These are phyloP conservation scores for Nelumbo lutea DNA, from an alignment of 164 flowering plant species.

Conservation along the genomic window DNA sequence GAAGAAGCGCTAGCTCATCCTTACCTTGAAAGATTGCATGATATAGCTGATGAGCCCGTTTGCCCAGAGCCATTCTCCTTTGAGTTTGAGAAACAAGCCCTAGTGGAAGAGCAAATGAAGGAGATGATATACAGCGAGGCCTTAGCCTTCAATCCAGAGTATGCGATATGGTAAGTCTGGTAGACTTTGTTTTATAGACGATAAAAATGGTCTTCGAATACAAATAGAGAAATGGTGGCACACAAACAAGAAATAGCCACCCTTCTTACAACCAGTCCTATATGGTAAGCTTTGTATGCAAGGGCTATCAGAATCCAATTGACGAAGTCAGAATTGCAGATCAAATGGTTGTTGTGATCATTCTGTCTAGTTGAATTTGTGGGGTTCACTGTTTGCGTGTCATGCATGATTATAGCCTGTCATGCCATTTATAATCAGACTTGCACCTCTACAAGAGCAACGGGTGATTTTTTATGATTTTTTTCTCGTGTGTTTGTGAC, in stretches of 20 bases:
- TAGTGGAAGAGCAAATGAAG: slow-evolving; percentile 87
- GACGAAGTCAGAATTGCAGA: background rate
- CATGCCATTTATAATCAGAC: too few relatives aligned
- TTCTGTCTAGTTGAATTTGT: background rate
- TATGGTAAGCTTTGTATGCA: background rate
- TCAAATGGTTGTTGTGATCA: too few relatives aligned
- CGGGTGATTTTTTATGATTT: too few relatives aligned
- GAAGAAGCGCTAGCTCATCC: slow-evolving; percentile 94
- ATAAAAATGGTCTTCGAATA: background rate
- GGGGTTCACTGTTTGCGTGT: too few relatives aligned
- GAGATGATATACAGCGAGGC: slow-evolving; percentile 86
- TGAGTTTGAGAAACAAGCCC: slow-evolving; percentile 73
- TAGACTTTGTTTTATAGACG: background rate
- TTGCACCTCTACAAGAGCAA: too few relatives aligned
- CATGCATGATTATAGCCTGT: too few relatives aligned
- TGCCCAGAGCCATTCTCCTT: slow-evolving; percentile 73
- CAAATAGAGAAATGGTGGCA: background rate
- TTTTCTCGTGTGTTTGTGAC: too few relatives aligned
- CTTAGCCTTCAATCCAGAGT: slow-evolving; percentile 64
- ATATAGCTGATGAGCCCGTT: slow-evolving; percentile 80
- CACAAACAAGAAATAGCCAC: background rate
- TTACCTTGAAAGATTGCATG: slow-evolving; percentile 81
- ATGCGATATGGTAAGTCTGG: slow-evolving; percentile 23
- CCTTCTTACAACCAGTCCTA: background rate
- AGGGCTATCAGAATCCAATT: background rate